Conservation (phyloP, 2,329 filamentous ascomycete genomes). For the Scopulariopsis brevicaulis region DNA sequence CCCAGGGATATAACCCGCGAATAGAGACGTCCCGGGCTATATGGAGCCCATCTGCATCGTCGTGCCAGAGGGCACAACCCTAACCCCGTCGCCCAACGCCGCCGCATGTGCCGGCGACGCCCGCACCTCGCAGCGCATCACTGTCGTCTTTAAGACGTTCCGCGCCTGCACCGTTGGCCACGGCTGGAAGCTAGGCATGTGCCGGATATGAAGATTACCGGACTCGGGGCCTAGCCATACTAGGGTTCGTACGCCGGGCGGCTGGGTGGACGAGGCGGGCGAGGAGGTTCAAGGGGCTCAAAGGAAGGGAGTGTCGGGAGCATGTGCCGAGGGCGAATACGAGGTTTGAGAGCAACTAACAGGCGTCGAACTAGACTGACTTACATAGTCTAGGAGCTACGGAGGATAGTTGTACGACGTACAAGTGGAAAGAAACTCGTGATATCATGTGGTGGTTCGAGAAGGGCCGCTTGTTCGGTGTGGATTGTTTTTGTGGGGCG, state of each 20-base stretch:
- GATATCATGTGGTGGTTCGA: no score
- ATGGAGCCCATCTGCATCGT: constrained; percentile 63
- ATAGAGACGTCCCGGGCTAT: constrained; percentile 29
- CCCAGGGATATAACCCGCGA: not conserved
- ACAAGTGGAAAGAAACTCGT: no score
- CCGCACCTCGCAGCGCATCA: constrained; percentile 68
- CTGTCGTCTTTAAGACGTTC: constrained; percentile 73
- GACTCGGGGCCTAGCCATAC: constrained; percentile 48
- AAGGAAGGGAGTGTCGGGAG: not conserved
- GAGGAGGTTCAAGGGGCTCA: not conserved
- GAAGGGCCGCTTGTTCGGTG: no score
- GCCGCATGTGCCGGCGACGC: constrained; percentile 80
- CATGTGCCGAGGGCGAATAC: not conserved
- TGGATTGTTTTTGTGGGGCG: no score
- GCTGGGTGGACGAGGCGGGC: constrained; percentile 34
- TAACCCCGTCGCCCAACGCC: constrained; percentile 64
- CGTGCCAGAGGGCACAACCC: constrained; percentile 61
- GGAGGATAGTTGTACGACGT: no score
- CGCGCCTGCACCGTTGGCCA: constrained; percentile 67
- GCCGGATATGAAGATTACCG: no score
- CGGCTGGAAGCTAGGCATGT: no score
- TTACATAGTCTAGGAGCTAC: not conserved
- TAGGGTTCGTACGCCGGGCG: constrained; percentile 49
- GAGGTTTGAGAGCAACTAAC: not conserved
- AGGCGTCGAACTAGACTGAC: not conserved